These are phyloP conservation scores for Crithidia fasciculata DNA, from an alignment of 208 protist genomes.

Conservation along the genomic window DNA sequence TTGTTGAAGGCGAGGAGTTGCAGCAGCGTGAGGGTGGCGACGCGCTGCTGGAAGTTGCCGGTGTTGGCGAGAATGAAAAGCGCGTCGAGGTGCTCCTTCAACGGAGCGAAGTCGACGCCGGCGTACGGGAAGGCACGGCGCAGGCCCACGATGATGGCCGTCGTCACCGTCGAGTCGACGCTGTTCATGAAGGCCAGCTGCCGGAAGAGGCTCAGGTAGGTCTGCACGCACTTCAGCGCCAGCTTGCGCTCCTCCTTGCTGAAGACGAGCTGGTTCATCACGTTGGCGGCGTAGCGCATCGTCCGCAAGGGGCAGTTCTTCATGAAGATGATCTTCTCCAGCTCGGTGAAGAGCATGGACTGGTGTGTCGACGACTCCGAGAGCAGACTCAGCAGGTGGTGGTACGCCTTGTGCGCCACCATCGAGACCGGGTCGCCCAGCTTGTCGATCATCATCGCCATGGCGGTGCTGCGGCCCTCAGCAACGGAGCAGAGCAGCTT, in stretches of 20 bases:
- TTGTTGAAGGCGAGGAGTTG: slow-evolving; percentile 87
- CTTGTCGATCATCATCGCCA: slow-evolving; percentile 93
- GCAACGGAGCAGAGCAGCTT: slow-evolving; percentile 88
- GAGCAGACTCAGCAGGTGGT: slow-evolving; percentile 85
- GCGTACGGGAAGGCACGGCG: slow-evolving; percentile 93
- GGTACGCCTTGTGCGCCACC: slow-evolving; percentile 87
- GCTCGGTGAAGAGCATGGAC: slow-evolving; percentile 81
- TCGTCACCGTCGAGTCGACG: slow-evolving; percentile 88
- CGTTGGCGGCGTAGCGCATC: slow-evolving; percentile 89
- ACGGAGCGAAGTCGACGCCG: slow-evolving; percentile 75
- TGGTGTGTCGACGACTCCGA: slow-evolving; percentile 89
- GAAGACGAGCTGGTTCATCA: slow-evolving; percentile 94
- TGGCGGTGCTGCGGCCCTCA: slow-evolving; percentile 74
- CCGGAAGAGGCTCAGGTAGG: slow-evolving; percentile 90
- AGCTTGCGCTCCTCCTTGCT: slow-evolving; percentile 91
- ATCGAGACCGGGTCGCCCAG: slow-evolving; percentile 79
- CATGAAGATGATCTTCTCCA: slow-evolving; percentile 92
- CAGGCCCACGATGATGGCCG: slow-evolving; percentile 89
- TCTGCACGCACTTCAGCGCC: slow-evolving; percentile 85
- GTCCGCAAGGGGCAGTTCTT: slow-evolving; percentile 89
- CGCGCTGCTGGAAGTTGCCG: slow-evolving; percentile 87
- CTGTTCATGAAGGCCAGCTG: slow-evolving; percentile 65
- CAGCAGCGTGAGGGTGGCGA: slow-evolving; percentile 86
- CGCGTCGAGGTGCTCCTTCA: slow-evolving; percentile 87
- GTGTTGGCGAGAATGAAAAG: slow-evolving; percentile 92